These are phyloP conservation scores for Phoma sp. DNA, from an alignment of 2,329 filamentous ascomycete genomes.

Conservation along the genomic window DNA sequence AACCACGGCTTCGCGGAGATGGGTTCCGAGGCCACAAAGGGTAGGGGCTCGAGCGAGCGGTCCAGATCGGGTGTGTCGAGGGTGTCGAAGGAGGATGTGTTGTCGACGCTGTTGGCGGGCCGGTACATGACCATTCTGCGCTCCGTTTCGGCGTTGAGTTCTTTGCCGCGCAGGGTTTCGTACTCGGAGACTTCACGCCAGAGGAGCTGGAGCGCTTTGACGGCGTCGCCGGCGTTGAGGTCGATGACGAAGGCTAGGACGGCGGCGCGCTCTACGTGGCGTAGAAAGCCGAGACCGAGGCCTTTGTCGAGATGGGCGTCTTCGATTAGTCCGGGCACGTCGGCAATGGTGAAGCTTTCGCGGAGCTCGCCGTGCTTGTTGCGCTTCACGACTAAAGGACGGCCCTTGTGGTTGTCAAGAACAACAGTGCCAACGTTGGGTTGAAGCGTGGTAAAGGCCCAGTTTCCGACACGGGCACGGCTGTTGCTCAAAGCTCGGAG, in stretches of 20 bases:
- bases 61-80: constrained; percentile 33
- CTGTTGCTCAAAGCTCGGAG: constrained; percentile 87
- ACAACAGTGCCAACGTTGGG: constrained; percentile 97
- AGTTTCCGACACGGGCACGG: constrained; percentile 86
- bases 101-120: constrained; percentile 25
- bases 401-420: constrained; percentile 82
- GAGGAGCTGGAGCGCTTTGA: constrained; percentile 76
- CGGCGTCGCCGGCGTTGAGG: constrained; percentile 78
- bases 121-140: constrained; percentile 65
- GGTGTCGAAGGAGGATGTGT: constrained; percentile 26
- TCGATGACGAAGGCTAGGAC: constrained; percentile 95
- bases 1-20: constrained; percentile 98
- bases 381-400: constrained; percentile 63
- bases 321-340: constrained; percentile 93
- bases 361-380: constrained; percentile 61
- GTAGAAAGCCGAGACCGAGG: constrained; percentile 86
- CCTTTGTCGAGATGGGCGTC: constrained; percentile 92
- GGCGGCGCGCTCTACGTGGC: constrained; percentile 91
- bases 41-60: constrained; percentile 46
- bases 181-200: constrained; percentile 94
- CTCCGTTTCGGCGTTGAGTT: constrained; percentile 69
- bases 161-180: constrained; percentile 77
- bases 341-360: constrained; percentile 88
- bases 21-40: constrained; percentile 63
- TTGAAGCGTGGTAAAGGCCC: constrained; percentile 95